Base-by-base conservation (phyloP, 1,284 basidiomycete species). In the Calocybe gambosa region DNA sequence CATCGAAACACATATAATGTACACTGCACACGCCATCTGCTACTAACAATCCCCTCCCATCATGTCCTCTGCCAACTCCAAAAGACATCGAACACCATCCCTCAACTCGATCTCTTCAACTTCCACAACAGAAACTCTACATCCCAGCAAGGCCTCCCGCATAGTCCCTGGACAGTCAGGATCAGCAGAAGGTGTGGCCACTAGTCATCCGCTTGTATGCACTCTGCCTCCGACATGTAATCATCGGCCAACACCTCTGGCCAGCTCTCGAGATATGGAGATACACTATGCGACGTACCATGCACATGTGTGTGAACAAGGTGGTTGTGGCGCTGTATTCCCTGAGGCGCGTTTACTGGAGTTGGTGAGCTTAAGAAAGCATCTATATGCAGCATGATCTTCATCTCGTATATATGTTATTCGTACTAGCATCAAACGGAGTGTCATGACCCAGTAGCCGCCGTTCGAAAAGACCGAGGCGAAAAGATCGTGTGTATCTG, bases 181-280 rank as follows among this genome's bases (percentile, higher is more conserved):
- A 18, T 20, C 48, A 38, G 31, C 28, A 29, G 28, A 29, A 9
- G 10, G 13, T 16, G 39, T 21, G 4, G 41, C 13, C 70, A 45
- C 38, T 5, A 56, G 53, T 34, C 69, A 63, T 42, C 67, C 70
- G 5, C 58, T 85, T 39, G 59, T 83, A 12, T 93, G 89, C 63
- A 81, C 78, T 1, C 73, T 93, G 5, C 88, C 90, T 1, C 91
- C 91, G 13, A 89, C 86, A 35, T 94, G 91, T 65, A 77, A 80
- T 45, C 82, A 76, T 13, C 66, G 68, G 0, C 77, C 85, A 0
- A 84, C 84, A 1, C 62, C 70, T 1, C 74, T 92, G 43, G 68
- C 73, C 0, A 76, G 75, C 50, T 73, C 77, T 29, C 73, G 70
- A 16, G 86, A 88, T 46, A 74, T 93, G 5, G 87, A 92, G 56